Conservation (phyloP, 495 filamentous ascomycete genomes). For the Penicillium psychrofluorescens region DNA sequence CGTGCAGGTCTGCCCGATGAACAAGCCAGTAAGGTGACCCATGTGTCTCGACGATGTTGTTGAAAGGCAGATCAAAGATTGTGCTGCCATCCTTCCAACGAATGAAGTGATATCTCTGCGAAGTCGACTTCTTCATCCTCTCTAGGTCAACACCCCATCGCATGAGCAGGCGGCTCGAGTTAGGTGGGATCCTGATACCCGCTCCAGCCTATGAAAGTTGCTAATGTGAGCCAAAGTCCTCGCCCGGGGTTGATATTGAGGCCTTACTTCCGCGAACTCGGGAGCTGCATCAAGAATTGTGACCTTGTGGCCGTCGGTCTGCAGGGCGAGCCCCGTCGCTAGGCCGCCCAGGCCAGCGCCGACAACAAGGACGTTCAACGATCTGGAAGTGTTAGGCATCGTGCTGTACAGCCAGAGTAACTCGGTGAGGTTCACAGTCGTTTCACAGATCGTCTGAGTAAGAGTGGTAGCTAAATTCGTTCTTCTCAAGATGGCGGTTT, state of each 20-base stretch:
- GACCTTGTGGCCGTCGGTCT: conserved; percentile 19
- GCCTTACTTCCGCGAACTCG: conserved; percentile 4
- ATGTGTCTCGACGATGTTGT: conserved; percentile 34
- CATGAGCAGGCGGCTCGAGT: conserved; percentile 38
- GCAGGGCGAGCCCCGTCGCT: conserved; percentile 8
- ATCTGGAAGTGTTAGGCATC: too few species aligned
- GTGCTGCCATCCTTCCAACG: conserved; percentile 27
- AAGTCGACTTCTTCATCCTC: conserved; percentile 4
- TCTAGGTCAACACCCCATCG: conserved; percentile 7
- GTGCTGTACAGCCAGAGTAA: too few species aligned
- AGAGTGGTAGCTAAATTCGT: too few species aligned
- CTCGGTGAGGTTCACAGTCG: too few species aligned
- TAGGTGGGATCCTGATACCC: conserved; percentile 49
- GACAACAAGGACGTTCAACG: too few species aligned
- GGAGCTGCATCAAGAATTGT: conserved; percentile 18
- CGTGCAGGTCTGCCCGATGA: conserved; percentile 49
- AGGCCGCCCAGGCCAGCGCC: too few species aligned
- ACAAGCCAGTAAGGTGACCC: conserved; percentile 46
- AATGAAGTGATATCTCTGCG: conserved; percentile 7
- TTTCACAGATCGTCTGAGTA: too few species aligned
- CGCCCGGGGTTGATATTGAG: neutral
- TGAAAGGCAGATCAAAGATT: conserved; percentile 17
- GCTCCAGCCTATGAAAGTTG: conserved; percentile 31
- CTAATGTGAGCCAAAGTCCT: too few species aligned
- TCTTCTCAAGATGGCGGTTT: too few species aligned